phyloP scores from a whole-genome alignment of 2,329 filamentous ascomycete species.

The Cryphonectria parasitica region DNA sequence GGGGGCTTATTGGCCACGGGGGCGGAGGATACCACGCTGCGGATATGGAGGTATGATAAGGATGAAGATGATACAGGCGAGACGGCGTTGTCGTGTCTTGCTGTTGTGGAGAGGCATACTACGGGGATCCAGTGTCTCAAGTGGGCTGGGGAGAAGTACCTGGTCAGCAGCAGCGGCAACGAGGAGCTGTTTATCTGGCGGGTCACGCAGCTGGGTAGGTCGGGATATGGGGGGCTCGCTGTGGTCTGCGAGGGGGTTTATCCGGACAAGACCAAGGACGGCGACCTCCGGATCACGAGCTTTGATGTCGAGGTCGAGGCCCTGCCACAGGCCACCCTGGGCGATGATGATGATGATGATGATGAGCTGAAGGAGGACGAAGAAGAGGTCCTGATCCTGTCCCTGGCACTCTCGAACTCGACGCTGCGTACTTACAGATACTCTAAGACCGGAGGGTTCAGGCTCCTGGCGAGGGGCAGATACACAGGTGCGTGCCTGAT shows the following conservation, averaged over 20 bases:
- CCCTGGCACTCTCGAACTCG: constrained; percentile 84
- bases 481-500: constrained; percentile 80
- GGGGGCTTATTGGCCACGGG: constrained; percentile 61
- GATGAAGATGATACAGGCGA: background rate
- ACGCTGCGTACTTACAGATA: constrained; percentile 67
- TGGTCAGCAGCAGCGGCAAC: constrained; percentile 85
- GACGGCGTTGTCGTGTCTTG: constrained; percentile 51
- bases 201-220: constrained; percentile 55
- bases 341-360: constrained; percentile 16
- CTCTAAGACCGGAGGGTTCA: constrained; percentile 46
- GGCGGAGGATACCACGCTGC: constrained; percentile 75
- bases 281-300: constrained; percentile 79
- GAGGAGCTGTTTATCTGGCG: constrained; percentile 92
- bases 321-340: constrained; percentile 7
- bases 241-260: constrained; percentile 61
- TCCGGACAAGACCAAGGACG: constrained; percentile 52
- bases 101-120: constrained; percentile 75
- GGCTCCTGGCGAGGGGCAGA: constrained; percentile 54
- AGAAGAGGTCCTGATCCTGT: constrained; percentile 58
- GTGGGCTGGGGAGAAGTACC: constrained; percentile 72
- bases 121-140: constrained; percentile 81
- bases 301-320: constrained; percentile 64
- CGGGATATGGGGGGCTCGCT: constrained; percentile 53
- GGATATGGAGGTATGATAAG: constrained; percentile 63
- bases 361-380: too few species aligned